Conservation (phyloP, 75 land plant species). For the Sequoiadendron giganteum region DNA sequence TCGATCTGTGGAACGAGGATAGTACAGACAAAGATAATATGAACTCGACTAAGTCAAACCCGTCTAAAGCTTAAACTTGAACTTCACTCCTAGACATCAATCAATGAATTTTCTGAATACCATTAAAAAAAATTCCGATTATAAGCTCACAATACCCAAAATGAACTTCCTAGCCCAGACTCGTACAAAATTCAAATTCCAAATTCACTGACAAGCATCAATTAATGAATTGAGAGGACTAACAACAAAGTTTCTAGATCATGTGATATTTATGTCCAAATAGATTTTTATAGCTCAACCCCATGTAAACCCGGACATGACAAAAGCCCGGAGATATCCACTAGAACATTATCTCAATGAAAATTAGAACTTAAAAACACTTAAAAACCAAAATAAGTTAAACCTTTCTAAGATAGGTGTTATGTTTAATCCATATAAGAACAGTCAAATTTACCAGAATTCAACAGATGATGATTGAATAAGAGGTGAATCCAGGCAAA, state of each 20-base stretch:
- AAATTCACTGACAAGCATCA: neutral
- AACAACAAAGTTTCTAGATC: neutral
- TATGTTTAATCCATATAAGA: no score
- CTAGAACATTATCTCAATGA: neutral
- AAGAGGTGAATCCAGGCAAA: slow-evolving; percentile 37
- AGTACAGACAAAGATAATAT: neutral
- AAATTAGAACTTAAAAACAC: neutral
- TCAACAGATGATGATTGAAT: slow-evolving; percentile 26
- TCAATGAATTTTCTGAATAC: neutral
- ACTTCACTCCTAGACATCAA: neutral
- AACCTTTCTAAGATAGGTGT: neutral
- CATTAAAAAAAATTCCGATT: neutral
- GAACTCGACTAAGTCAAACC: neutral
- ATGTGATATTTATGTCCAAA: neutral
- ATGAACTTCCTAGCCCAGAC: neutral
- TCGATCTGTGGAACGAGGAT: neutral
- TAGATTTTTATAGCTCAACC: neutral
- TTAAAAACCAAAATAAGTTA: neutral
- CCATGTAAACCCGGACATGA: neutral
- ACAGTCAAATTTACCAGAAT: slow-evolving; percentile 35
- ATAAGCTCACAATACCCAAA: neutral
- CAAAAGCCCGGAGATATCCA: neutral
- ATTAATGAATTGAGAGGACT: neutral
- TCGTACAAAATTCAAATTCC: neutral
- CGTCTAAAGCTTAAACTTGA: neutral